Percentiles rank a stretch among this genome's conserved stretches.
Conservation (phyloP, 495 filamentous ascomycete genomes). For the Cenococcum geophilum region DNA sequence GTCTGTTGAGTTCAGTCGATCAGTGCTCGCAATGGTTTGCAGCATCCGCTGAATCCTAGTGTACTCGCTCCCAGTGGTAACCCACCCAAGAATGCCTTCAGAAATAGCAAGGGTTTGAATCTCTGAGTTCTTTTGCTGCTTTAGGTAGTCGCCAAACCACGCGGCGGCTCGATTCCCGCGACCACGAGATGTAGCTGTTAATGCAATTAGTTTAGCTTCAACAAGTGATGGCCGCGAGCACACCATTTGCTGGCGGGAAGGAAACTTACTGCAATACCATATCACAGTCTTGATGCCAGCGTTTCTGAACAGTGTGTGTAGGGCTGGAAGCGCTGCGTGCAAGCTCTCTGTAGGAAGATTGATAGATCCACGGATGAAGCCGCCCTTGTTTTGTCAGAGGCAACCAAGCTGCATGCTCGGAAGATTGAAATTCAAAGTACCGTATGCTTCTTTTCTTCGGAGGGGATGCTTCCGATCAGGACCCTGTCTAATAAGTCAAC, state of each 20-base stretch:
- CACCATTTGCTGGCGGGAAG: too few relatives aligned
- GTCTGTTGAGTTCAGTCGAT: too few relatives aligned
- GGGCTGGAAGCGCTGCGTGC: slow-evolving; percentile 49
- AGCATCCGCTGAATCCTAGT: too few relatives aligned
- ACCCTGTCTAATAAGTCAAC: too few relatives aligned
- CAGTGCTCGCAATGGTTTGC: too few relatives aligned
- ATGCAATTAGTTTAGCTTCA: not conserved
- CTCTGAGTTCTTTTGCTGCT: slow-evolving; percentile 38
- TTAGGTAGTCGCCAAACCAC: slow-evolving; percentile 64
- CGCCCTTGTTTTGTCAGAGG: too few relatives aligned
- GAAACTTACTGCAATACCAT: slow-evolving; percentile 58
- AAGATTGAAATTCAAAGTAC: too few relatives aligned
- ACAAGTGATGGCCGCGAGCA: not conserved
- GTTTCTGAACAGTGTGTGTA: slow-evolving; percentile 50
- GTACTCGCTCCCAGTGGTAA: slow-evolving; percentile 49
- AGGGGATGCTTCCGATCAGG: too few relatives aligned
- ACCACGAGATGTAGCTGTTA: slow-evolving; percentile 56
- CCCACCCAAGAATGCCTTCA: slow-evolving; percentile 64
- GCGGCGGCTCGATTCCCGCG: slow-evolving; percentile 56
- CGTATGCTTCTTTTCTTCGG: too few relatives aligned
- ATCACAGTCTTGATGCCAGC: slow-evolving; percentile 50
- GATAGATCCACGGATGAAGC: slow-evolving; percentile 60
- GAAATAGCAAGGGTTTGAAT: slow-evolving; percentile 54
- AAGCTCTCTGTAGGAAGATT: slow-evolving; percentile 67
- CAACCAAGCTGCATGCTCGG: too few relatives aligned